Evolutionary conservation across 768 basidiomycete species (phyloP).

Genomic region (Inosperma sp.): DNA sequence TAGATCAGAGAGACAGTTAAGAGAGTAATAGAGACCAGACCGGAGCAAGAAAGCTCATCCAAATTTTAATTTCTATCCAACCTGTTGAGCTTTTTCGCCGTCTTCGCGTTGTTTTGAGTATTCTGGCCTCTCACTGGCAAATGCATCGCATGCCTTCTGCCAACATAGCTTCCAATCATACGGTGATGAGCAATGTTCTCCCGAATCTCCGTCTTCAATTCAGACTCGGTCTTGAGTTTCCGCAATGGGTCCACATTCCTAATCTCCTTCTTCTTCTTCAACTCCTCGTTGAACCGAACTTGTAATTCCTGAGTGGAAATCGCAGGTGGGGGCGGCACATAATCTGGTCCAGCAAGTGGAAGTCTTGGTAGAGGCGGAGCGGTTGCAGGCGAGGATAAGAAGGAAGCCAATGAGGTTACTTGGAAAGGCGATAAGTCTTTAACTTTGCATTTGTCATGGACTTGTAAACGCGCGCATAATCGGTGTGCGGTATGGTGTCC

Average conservation of each 20-base stretch:
- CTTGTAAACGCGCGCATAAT: slow-evolving; percentile 87
- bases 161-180: slow-evolving; percentile 92
- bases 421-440: slow-evolving; percentile 80
- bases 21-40: slow-evolving; percentile 13
- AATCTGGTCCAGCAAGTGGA: slow-evolving; percentile 57
- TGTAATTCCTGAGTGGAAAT: slow-evolving; percentile 38
- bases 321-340: slow-evolving; percentile 44
- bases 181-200: slow-evolving; percentile 92
- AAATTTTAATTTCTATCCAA: slow-evolving; percentile 50
- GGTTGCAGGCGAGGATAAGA: slow-evolving; percentile 85
- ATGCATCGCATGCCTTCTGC: slow-evolving; percentile 88
- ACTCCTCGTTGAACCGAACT: slow-evolving; percentile 35
- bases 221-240: slow-evolving; percentile 80
- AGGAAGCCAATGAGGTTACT: slow-evolving; percentile 88
- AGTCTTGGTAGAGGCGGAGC: slow-evolving; percentile 60
- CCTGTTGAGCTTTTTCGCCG: slow-evolving; percentile 87
- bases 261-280: slow-evolving; percentile 30
- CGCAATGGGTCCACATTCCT: slow-evolving; percentile 56
- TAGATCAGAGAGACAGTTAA: slow-evolving; percentile 25
- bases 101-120: slow-evolving; percentile 85
- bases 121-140: slow-evolving; percentile 93
- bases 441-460: slow-evolving; percentile 82
- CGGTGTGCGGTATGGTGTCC: slow-evolving; percentile 69
- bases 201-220: slow-evolving; percentile 73
- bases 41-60: neutral